Percentiles rank a stretch among this genome's conserved stretches.
Evolutionary conservation across 2,329 filamentous ascomycete species (phyloP).

Genomic region (Colletotrichum phormii): DNA sequence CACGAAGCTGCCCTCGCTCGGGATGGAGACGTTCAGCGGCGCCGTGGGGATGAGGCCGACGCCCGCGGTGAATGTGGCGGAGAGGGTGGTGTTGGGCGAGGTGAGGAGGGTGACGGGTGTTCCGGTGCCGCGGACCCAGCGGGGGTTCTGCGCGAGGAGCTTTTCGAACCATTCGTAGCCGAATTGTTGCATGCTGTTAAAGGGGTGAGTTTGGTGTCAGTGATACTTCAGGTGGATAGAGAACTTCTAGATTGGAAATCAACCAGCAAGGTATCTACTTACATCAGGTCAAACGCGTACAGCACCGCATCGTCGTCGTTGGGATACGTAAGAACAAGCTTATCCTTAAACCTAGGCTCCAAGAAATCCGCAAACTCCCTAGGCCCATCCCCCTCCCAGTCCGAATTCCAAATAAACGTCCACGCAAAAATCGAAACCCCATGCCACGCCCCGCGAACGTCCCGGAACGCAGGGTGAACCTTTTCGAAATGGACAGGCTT

Average conservation of each 20-base stretch:
- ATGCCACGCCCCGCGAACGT: conserved; percentile 53
- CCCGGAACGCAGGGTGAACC: conserved; percentile 53
- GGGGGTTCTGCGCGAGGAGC: conserved; percentile 60
- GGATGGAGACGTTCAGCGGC: conserved; percentile 43
- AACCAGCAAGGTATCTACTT: conserved; percentile 36
- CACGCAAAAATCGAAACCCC: conserved; percentile 54
- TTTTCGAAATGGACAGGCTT: conserved; percentile 58
- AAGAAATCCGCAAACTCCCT: conserved; percentile 56
- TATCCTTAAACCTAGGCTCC: conserved; percentile 63
- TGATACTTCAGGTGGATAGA: not conserved
- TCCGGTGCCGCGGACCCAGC: conserved; percentile 63
- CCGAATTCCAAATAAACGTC: conserved; percentile 49
- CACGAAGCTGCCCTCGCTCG: conserved; percentile 55
- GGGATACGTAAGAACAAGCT: conserved; percentile 65
- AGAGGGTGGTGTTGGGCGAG: conserved; percentile 43
- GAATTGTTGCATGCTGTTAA: conserved; percentile 50
- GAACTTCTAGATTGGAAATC: too few species aligned
- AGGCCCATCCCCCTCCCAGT: conserved; percentile 46
- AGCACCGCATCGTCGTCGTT: conserved; percentile 69
- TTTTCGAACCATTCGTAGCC: conserved; percentile 60
- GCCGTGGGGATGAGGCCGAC: conserved; percentile 36
- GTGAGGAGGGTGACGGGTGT: conserved; percentile 53
- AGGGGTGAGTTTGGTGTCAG: not conserved
- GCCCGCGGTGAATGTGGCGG: conserved; percentile 48
- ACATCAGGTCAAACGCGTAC: conserved; percentile 62